Evolutionary conservation across 2,329 filamentous ascomycete genomes (phyloP), one percentile per base, ranked within the genome.

Genomic region (Eurotiales sp.): DNA sequence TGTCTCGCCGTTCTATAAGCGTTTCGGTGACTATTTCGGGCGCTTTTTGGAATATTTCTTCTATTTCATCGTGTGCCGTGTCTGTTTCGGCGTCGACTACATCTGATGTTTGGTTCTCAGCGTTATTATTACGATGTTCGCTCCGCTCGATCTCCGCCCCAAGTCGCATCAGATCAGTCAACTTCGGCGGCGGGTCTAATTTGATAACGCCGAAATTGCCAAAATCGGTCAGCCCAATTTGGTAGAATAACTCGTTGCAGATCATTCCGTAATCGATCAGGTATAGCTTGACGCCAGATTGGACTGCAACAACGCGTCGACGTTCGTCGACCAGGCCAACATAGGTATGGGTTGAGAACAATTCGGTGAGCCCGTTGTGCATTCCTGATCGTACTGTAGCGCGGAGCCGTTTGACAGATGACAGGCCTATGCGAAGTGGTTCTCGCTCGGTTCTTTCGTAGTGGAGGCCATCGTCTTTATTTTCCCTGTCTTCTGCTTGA

Each of bases 181-280:
- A 72, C 52, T 83, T 77, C 1, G 96, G 78, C 0, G 90, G 80
- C 2, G 90, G 88, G 44, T 84, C 81, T 61, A 99, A 90, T 10
- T 82, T 83, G 53, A 99, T 90, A 19, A 77, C 70, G 2, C 93
- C 93, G 63, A 96, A 96, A 66, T 99, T 99, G 1, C 87, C 90
- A 70, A 99, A 99, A 64, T 99, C 90, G 0, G 90, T 95, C 30
- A 99, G 79, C 0, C 90, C 92, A 17, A 97, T 74, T 71, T 99
- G 93, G 72, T 99, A 99, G 68, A 97, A 95, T 67, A 92, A 95
- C 61, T 97, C 92, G 55, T 84, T 87, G 66, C 84, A 88, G 1
- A 88, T 75, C 65, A 92, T 84, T 10, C 90, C 93, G 64, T 99
- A 99, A 69, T 99, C 93, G 47, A 99, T 79, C 19, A 99, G 81